Evolutionary conservation across 345 rosid genomes (phyloP).

Genomic region (Pelargonium nanum): DNA sequence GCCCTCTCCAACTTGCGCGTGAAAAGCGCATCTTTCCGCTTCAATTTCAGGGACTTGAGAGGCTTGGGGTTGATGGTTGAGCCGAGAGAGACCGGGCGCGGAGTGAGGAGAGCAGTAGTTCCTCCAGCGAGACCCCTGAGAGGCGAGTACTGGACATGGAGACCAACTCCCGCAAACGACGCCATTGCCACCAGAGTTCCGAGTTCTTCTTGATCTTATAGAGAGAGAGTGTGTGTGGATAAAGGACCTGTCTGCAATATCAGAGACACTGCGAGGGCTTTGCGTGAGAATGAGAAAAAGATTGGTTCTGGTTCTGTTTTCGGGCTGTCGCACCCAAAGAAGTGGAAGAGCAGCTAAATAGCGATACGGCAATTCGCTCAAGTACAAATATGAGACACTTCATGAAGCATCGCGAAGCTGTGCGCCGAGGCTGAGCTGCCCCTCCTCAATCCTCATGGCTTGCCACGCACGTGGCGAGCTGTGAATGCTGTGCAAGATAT

Average conservation of each 20-base stretch:
- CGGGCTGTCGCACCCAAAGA: too few relatives aligned
- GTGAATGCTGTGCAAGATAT: too few relatives aligned
- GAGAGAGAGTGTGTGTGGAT: too few relatives aligned
- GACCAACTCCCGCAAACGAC: not conserved
- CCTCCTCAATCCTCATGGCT: too few relatives aligned
- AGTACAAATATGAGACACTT: too few relatives aligned
- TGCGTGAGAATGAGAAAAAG: not conserved
- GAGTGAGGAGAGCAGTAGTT: not conserved
- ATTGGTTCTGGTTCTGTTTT: too few relatives aligned
- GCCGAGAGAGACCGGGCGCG: not conserved
- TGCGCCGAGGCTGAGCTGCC: too few relatives aligned
- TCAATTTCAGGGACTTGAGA: not conserved
- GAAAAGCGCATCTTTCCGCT: not conserved
- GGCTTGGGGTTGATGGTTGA: not conserved
- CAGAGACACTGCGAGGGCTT: not conserved
- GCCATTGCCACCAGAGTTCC: not conserved
- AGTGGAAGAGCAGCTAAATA: too few relatives aligned
- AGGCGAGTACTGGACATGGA: not conserved
- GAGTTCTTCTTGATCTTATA: not conserved
- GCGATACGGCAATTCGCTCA: too few relatives aligned
- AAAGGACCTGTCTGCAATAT: not conserved
- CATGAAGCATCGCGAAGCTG: too few relatives aligned
- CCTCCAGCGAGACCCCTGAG: not conserved
- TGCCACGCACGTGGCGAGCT: too few relatives aligned
- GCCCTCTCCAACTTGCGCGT: not conserved